Conservation (phyloP, 495 filamentous ascomycete species). For the Tuber indicum region DNA sequence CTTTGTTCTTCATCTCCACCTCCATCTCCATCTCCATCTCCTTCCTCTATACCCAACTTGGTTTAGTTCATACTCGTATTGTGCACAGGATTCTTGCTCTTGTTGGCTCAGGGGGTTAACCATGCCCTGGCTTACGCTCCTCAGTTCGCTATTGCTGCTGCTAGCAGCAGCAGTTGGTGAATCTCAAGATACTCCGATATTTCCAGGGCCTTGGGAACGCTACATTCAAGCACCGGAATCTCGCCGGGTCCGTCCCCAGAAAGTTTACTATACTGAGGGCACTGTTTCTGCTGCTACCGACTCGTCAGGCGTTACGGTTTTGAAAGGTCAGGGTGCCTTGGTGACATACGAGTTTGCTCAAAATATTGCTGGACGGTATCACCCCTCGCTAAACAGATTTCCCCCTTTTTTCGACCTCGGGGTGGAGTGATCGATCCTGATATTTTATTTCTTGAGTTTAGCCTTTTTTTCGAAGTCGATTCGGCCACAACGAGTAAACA, state of each 20-base stretch:
- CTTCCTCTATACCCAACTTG: background rate
- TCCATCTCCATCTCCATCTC: background rate
- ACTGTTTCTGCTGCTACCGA: constrained; percentile 24
- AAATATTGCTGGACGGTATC: constrained; percentile 45
- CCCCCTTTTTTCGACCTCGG: background rate
- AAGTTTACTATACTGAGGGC: constrained; percentile 34
- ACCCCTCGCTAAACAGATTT: background rate
- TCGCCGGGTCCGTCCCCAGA: constrained; percentile 33
- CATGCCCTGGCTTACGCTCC: background rate
- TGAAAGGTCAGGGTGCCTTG: constrained; percentile 40
- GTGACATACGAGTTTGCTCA: constrained; percentile 45
- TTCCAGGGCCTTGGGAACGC: constrained; percentile 43
- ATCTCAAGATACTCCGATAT: constrained; percentile 24
- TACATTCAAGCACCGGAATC: constrained; percentile 44
- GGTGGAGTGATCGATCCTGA: background rate
- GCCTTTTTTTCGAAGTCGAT: constrained; percentile 15
- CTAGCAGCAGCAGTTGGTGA: background rate
- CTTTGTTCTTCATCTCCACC: background rate
- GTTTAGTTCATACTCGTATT: background rate
- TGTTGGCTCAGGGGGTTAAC: background rate
- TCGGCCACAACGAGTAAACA: constrained; percentile 30
- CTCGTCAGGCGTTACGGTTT: constrained; percentile 24
- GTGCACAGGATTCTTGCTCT: background rate
- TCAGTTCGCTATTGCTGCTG: background rate
- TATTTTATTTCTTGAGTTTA: background rate